These are phyloP conservation scores for Coccomyxa sp. DNA, from an alignment of 139 green algal genomes.

Conservation along the genomic window DNA sequence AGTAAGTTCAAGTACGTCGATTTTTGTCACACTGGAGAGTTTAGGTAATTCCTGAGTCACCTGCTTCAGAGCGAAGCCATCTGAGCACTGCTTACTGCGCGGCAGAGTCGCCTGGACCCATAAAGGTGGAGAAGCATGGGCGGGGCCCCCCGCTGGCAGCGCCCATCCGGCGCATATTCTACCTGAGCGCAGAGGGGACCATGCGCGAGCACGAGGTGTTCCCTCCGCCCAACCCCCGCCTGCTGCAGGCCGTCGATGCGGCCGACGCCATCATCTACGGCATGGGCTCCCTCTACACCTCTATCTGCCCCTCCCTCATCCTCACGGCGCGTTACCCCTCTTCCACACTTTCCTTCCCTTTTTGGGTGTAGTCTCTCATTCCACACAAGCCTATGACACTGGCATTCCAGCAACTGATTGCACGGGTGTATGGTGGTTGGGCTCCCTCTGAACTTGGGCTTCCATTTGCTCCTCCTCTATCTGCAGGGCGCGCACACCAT, in stretches of 20 bases:
- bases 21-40: no score
- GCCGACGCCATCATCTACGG: constrained; percentile 90
- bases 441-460: no score
- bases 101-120: constrained; percentile 15
- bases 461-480: no score
- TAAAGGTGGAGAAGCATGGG: not conserved
- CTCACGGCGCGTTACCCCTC: constrained; percentile 34
- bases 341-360: not conserved
- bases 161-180: constrained; percentile 90
- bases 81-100: no score
- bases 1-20: no score
- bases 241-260: constrained; percentile 48
- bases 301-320: constrained; percentile 86
- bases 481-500: no score
- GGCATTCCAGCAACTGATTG: no score
- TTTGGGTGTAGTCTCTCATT: not conserved
- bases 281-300: constrained; percentile 98
- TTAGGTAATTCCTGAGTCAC: no score
- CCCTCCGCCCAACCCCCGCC: constrained; percentile 69
- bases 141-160: constrained; percentile 52
- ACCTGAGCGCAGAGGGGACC: constrained; percentile 79
- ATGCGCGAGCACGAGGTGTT: constrained; percentile 80
- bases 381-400: no score
- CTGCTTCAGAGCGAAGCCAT: no score
- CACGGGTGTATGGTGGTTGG: no score